phyloP scores from a whole-genome alignment of 2,329 filamentous ascomycete species.

The Hawksworthiomyces lignivorus region DNA sequence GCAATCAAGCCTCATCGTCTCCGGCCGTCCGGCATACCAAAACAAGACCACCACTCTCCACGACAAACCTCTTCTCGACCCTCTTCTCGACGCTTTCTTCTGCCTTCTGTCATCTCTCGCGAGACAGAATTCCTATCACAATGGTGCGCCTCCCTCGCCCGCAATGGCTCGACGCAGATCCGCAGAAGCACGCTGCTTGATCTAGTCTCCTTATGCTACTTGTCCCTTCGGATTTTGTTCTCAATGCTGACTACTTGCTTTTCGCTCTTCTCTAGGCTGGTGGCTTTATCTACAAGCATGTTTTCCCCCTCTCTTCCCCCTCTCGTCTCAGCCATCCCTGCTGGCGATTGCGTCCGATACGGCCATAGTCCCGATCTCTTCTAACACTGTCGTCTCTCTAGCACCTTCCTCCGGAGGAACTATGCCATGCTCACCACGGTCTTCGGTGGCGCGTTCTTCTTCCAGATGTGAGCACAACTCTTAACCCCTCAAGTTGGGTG shows the following conservation, averaged over 20 bases:
- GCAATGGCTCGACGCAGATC: slow-evolving; percentile 12
- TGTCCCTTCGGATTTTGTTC: slow-evolving; percentile 8
- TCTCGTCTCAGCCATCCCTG: neutral
- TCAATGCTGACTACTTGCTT: slow-evolving; percentile 25
- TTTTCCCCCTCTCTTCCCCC: slow-evolving; percentile 19
- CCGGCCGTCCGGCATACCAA: slow-evolving; percentile 2
- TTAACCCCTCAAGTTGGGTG: too few species aligned
- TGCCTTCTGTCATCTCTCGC: slow-evolving; percentile 1
- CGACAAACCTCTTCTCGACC: neutral
- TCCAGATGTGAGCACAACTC: slow-evolving; percentile 89
- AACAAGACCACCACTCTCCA: neutral
- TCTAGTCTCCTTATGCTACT: slow-evolving; percentile 40
- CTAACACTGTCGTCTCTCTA: slow-evolving; percentile 30
- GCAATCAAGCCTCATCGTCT: too few species aligned
- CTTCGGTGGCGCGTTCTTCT: slow-evolving; percentile 80
- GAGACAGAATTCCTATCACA: slow-evolving; percentile 9
- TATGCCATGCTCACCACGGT: slow-evolving; percentile 78
- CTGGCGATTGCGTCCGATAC: too few species aligned
- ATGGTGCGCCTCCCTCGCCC: slow-evolving; percentile 8
- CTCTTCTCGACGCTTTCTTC: neutral
- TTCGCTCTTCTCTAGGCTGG: slow-evolving; percentile 25
- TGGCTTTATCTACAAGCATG: slow-evolving; percentile 53
- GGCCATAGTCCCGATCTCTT: neutral
- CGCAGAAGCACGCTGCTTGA: slow-evolving; percentile 5
- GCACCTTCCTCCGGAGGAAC: slow-evolving; percentile 80